Conservation (phyloP, 305 asterid genomes). For the Fraxinus greggii region DNA sequence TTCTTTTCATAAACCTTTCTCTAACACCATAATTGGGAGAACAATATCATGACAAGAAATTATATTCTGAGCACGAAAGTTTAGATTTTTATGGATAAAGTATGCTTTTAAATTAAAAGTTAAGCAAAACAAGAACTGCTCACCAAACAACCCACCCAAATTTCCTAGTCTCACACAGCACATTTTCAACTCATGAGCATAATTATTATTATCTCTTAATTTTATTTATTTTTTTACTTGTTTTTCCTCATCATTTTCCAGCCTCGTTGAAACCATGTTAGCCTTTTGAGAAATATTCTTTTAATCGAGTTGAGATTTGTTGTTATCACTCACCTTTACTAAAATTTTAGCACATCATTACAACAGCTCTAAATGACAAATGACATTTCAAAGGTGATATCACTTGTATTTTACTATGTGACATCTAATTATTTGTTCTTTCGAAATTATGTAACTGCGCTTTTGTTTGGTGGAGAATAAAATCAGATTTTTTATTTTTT, state of each 20-base stretch:
- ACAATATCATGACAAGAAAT: background rate
- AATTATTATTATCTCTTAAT: no score
- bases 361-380: background rate
- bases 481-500: no score
- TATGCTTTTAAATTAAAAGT: background rate
- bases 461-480: no score
- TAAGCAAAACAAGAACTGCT: slow-evolving; percentile 6
- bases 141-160: slow-evolving; percentile 34
- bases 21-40: slow-evolving; percentile 3
- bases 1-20: background rate
- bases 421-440: no score
- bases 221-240: no score
- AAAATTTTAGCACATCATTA: background rate
- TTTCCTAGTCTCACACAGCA: slow-evolving; percentile 27
- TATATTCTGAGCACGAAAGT: background rate
- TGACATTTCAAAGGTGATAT: no score
- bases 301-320: background rate
- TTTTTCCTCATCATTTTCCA: background rate
- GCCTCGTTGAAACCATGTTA: background rate
- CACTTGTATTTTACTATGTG: no score
- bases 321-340: background rate
- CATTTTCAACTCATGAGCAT: slow-evolving; percentile 18
- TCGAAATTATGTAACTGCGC: no score
- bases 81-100: background rate
- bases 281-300: background rate